Percentiles rank a stretch among this genome's conserved stretches.
phyloP scores from a whole-genome alignment of 148 eudicot genomes.

The Selenicereus undatus region DNA sequence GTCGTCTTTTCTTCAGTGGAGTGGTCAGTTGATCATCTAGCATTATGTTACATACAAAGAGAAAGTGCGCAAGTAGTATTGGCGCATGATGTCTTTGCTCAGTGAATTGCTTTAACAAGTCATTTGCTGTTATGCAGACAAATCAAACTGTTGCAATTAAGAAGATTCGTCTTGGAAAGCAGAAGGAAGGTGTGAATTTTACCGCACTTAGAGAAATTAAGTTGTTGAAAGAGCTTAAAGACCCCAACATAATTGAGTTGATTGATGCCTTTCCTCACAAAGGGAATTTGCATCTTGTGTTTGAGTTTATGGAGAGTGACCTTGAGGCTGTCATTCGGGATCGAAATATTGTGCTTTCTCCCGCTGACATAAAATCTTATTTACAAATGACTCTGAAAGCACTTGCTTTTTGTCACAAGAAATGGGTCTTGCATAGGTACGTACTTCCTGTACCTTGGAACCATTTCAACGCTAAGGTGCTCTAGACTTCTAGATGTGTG shows the following conservation, averaged over 20 bases:
- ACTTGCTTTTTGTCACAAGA: constrained; percentile 86
- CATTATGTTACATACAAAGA: background rate
- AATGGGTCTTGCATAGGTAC: constrained; percentile 97
- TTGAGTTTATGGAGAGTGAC: constrained; percentile 98
- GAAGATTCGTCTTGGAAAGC: constrained; percentile 95
- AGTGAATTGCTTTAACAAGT: background rate
- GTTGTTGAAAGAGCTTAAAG: constrained; percentile 84
- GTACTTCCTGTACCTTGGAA: background rate
- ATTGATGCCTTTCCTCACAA: constrained; percentile 95
- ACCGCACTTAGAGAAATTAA: constrained; percentile 95
- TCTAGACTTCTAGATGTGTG: constrained; percentile 17
- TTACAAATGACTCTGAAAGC: constrained; percentile 92
- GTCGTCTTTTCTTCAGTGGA: background rate
- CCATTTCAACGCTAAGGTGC: background rate
- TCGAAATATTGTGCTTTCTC: constrained; percentile 83
- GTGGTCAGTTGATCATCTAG: background rate
- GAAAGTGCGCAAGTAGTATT: background rate
- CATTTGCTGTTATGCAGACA: constrained; percentile 46
- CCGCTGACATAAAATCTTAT: constrained; percentile 82
- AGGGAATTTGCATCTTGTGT: constrained; percentile 90
- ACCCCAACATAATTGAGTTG: constrained; percentile 79
- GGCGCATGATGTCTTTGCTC: background rate
- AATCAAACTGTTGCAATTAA: constrained; percentile 85
- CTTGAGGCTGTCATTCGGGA: constrained; percentile 97
- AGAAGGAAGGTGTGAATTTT: constrained; percentile 98